Evolutionary conservation across 75 land plant genomes (phyloP), one percentile per base, ranked within the genome.

Genomic region (Selaginella tamariscina): DNA sequence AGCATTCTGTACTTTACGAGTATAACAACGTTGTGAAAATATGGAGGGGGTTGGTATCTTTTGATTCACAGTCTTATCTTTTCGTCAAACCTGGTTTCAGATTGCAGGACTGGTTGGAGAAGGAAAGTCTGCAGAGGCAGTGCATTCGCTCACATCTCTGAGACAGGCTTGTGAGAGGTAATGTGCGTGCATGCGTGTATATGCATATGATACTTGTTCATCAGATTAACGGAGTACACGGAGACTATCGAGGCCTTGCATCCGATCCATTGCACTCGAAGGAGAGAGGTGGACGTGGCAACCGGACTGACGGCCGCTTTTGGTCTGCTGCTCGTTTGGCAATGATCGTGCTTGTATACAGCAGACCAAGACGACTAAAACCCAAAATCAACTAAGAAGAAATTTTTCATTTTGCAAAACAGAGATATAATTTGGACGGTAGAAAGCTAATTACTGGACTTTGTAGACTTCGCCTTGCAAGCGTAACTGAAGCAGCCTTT

Each of bases 21-120:
- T 87, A 95, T 68, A 83, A 87, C 55, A 74, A 79, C 59, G 85
- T 95, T 31, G 81, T 90, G 68, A 73, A 83, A 55, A 67, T 95
- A 22, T 95, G 96, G 96, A 95, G 82, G 80, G 86, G 87, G 72
- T 96, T 95, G 79, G 77, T 85, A n/a, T n/a, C n/a, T n/a, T 68
- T 11, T 8, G 64, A 33, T 21, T 68, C 2, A 15, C 26, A n/a
- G 22, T 22, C 31, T 65, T 65, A 23, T 27, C 18, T 2, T 23
- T 5, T 33, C 26, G 66, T 0, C 29, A 21, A 23, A 23, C 62
- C 21, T 2, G 24, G 21, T 27, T 59, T 5, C 21, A 59, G 62
- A 59, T 23, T 59, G 2, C 27, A 2, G 21, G 5, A 2, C 5
- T 2, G 9, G 62, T 59, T 59, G 26, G 26, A 21, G 21, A 23